Conservation (phyloP, 2,329 filamentous ascomycete genomes). For the Colletotrichum spinosum region DNA sequence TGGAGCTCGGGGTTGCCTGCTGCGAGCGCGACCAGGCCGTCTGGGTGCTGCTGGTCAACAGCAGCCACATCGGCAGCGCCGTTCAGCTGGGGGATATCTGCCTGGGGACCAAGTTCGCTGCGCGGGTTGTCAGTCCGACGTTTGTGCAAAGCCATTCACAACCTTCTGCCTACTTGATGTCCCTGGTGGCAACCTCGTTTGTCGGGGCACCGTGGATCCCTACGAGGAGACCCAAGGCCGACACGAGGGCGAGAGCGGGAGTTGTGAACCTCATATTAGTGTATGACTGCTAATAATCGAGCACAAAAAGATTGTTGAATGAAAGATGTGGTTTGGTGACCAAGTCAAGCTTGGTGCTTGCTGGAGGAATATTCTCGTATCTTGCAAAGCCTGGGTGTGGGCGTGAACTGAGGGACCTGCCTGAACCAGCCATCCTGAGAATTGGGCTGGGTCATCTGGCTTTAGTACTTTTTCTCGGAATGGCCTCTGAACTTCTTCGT, state of each 20-base stretch:
- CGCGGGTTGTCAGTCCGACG: background rate
- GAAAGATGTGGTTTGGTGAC: conserved; percentile 1
- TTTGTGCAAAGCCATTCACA: too few species aligned
- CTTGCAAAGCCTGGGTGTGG: conserved; percentile 25
- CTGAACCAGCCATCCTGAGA: fast-evolving
- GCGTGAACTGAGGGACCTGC: conserved; percentile 30
- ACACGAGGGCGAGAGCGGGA: conserved; percentile 26
- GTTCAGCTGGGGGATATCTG: conserved; percentile 11
- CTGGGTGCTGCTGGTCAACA: conserved; percentile 23
- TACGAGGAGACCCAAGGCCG: conserved; percentile 22
- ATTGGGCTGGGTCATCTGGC: background rate
- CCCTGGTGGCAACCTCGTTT: background rate
- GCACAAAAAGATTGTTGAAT: background rate
- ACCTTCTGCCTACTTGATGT: conserved; percentile 2
- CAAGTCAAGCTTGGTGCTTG: conserved; percentile 22
- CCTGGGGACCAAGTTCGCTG: conserved; percentile 18
- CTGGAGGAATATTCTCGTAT: conserved; percentile 8
- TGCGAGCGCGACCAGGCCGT: conserved; percentile 5
- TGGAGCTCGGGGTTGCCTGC: background rate
- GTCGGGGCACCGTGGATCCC: conserved; percentile 35
- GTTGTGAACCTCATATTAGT: conserved; percentile 28
- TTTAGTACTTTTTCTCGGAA: conserved; percentile 26
- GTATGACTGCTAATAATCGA: background rate
- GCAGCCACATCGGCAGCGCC: conserved; percentile 1
- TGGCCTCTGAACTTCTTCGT: background rate